Conservation (phyloP, 1,284 basidiomycete genomes). For the Austroboletus novae-zelandiae region DNA sequence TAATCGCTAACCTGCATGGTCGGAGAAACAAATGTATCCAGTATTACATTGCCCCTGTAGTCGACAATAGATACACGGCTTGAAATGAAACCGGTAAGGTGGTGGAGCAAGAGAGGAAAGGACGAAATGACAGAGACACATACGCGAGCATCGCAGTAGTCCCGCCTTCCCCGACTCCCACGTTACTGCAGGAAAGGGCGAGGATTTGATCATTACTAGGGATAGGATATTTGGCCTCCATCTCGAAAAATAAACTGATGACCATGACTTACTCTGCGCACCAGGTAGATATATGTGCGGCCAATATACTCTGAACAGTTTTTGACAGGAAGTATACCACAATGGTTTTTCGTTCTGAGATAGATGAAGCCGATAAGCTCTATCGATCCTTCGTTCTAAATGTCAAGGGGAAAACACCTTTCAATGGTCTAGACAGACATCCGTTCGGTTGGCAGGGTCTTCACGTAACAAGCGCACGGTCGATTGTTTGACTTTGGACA, state of each 20-base stretch:
- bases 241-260: slow-evolving; percentile 19
- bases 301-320: slow-evolving; percentile 8
- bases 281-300: slow-evolving; percentile 25
- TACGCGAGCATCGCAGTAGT: slow-evolving; percentile 78
- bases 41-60: slow-evolving; percentile 54
- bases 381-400: slow-evolving; percentile 21
- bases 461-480: slow-evolving; percentile 25
- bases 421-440: slow-evolving; percentile 12
- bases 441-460: slow-evolving; percentile 12
- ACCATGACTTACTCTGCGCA: slow-evolving; percentile 14
- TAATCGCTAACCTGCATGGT: slow-evolving; percentile 74
- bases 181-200: slow-evolving; percentile 56
- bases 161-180: slow-evolving; percentile 75
- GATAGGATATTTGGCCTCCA: slow-evolving; percentile 33
- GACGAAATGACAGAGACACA: slow-evolving; percentile 25
- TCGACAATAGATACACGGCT: slow-evolving; percentile 66
- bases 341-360: slow-evolving; percentile 20
- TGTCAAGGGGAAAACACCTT: slow-evolving; percentile 10
- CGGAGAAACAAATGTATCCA: slow-evolving; percentile 64
- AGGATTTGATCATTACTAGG: slow-evolving; percentile 46
- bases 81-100: slow-evolving; percentile 17
- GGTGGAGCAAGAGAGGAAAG: slow-evolving; percentile 6
- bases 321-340: slow-evolving; percentile 16
- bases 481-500: slow-evolving; percentile 11
- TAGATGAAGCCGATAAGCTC: slow-evolving; percentile 28